phyloP scores from a whole-genome alignment of 176 grass and related monocot species.

The Tillandsia fasciculata region DNA sequence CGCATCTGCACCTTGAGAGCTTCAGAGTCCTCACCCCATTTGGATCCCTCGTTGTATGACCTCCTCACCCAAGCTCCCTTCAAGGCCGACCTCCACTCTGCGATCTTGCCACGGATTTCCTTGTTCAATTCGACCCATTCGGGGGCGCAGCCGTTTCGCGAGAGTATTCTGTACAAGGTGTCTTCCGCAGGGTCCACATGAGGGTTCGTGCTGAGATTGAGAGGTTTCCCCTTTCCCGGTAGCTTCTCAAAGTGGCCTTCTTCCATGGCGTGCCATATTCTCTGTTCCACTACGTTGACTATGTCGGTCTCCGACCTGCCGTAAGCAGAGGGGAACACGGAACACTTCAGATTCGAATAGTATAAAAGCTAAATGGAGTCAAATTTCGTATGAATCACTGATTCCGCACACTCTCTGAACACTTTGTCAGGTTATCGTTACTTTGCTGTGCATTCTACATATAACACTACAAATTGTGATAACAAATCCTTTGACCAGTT shows the following conservation, averaged over 20 bases:
- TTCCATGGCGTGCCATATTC: conserved; percentile 95
- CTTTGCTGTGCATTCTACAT: too few relatives aligned
- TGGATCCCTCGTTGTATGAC: conserved; percentile 20
- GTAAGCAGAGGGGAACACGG: neutral
- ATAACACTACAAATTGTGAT: too few relatives aligned
- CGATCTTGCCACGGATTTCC: conserved; percentile 53
- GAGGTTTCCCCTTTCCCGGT: conserved; percentile 72
- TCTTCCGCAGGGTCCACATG: conserved; percentile 83
- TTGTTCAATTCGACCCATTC: conserved; percentile 89
- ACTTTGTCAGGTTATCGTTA: too few relatives aligned
- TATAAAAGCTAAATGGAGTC: neutral
- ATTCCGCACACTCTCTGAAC: neutral
- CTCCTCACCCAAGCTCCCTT: conserved; percentile 43
- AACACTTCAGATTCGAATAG: conserved; percentile 1
- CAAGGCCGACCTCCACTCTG: conserved; percentile 41
- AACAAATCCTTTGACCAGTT: too few relatives aligned
- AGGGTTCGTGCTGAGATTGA: conserved; percentile 55
- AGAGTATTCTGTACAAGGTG: conserved; percentile 77
- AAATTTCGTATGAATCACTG: conserved; percentile 1
- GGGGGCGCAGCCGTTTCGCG: conserved; percentile 54
- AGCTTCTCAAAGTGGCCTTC: conserved; percentile 90
- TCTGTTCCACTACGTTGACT: conserved; percentile 82
- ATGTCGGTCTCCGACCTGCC: conserved; percentile 81
- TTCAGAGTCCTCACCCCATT: conserved; percentile 37
- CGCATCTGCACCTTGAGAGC: conserved; percentile 52